Base-by-base conservation (phyloP, 1,284 basidiomycete genomes). In the Jaminaea rosea region DNA sequence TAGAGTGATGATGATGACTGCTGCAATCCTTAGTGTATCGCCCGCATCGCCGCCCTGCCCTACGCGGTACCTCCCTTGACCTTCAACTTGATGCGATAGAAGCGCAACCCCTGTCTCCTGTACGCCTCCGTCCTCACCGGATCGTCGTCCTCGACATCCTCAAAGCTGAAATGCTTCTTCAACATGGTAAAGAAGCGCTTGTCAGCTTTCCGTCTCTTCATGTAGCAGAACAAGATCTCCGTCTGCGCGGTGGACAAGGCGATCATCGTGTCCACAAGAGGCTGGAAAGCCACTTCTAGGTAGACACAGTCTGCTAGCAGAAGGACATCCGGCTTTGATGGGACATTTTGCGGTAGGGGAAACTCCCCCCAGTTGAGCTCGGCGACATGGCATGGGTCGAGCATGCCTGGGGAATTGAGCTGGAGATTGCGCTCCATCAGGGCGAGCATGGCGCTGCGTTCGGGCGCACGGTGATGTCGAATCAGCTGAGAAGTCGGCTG, bases 121-220 rank as follows among this genome's bases (percentile, higher is more conserved):
- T 70, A 72, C 46, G 58, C 53, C 4, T 42, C 26, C 9, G 34
- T 55, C 27, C 69, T 49, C 11, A 4, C 51, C 7, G 45, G 46
- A 26, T 70, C 57, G 17, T 72, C 68, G 47, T 72, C 69, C 11
- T 49, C 41, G 52, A 85, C 85, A 75, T 87, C 81, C 54, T 75
- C 75, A 83, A 87, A 90, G n/a, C 75, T 78, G 69, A 94, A 94
- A 49, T 82, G 78, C 65, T 87, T 90, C 74, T 83, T 88, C 50
- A 94, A 78, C 67, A 92, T 69, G 0, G 77, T 74, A 72, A 94
- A 94, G 76, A 94, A 94, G 0, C 87, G 82, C 69, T 85, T 91
- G 74, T 94, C 91, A 0, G 89, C 91, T 86, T 91, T 93, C 75
- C 91, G 80, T 45, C 90, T 80, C 71, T 93, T 93, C 76, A 92